Conservation (phyloP, 441 rosid genomes). For the Corymbia calophylla region DNA sequence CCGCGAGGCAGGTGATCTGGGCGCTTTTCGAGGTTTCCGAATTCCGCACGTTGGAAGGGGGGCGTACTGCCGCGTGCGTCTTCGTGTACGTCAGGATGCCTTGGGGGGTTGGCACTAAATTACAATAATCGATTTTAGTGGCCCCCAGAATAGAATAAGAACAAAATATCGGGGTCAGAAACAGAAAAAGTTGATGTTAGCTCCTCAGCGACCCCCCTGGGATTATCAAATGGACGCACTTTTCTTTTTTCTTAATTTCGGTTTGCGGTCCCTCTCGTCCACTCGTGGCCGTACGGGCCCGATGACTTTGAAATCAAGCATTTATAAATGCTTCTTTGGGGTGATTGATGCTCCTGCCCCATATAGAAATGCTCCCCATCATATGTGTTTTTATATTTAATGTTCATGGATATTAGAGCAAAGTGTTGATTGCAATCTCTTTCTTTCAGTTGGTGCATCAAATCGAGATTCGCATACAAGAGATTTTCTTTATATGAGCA, state of each 20-base stretch:
- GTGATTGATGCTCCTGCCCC: background rate
- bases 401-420: background rate
- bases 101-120: background rate
- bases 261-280: background rate
- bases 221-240: background rate
- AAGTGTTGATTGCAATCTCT: rapidly evolving
- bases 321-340: background rate
- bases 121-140: background rate
- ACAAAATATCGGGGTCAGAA: background rate
- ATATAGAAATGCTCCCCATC: background rate
- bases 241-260: background rate
- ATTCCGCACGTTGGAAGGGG: background rate
- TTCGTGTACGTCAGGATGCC: background rate
- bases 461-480: rapidly evolving
- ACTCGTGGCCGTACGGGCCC: background rate
- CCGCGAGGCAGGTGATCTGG: background rate
- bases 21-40: background rate
- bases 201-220: background rate
- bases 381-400: background rate
- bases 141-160: background rate
- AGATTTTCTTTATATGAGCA: background rate
- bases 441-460: rapidly evolving
- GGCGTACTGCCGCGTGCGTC: background rate
- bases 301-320: background rate
- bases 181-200: background rate